These are phyloP conservation scores for Phytophthora idaei DNA, from an alignment of 352 stramenopile species.

Conservation along the genomic window DNA sequence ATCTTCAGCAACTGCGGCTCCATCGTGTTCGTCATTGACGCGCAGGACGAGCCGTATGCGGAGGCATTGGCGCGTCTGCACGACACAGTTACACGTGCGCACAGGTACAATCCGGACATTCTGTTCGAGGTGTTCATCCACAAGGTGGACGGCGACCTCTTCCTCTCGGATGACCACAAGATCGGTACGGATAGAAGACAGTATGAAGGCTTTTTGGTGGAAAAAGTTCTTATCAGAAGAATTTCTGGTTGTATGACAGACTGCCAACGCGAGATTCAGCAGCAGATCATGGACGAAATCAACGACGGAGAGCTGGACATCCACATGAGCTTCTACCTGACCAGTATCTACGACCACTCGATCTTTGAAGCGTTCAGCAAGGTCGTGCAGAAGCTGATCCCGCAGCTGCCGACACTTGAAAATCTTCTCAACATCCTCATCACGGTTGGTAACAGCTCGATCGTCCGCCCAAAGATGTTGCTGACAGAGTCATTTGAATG, in stretches of 20 bases:
- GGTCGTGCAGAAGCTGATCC: conserved; percentile 98
- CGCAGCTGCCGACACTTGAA: conserved; percentile 96
- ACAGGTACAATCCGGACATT: conserved; percentile 95
- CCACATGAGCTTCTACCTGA: conserved; percentile 93
- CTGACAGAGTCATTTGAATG: background rate
- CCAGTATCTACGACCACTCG: conserved; percentile 95
- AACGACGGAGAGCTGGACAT: conserved; percentile 94
- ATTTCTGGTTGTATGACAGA: conserved; percentile 50
- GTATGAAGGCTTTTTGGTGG: background rate
- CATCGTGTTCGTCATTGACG: conserved; percentile 98
- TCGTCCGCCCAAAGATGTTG: background rate
- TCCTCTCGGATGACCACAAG: conserved; percentile 98
- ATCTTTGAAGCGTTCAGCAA: conserved; percentile 98
- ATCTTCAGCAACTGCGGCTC: conserved; percentile 92
- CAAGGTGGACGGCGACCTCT: conserved; percentile 98
- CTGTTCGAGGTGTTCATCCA: conserved; percentile 99
- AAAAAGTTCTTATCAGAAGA: background rate
- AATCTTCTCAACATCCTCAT: conserved; percentile 98
- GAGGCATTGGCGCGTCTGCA: conserved; percentile 89
- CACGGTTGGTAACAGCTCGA: conserved; percentile 46
- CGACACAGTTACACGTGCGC: conserved; percentile 86
- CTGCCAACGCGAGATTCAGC: conserved; percentile 97
- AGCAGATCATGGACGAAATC: conserved; percentile 97
- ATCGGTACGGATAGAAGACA: conserved; percentile 66
- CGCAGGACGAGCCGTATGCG: conserved; percentile 93